phyloP scores from a whole-genome alignment of 2,329 filamentous ascomycete genomes.

The Xylariaceae sp. region DNA sequence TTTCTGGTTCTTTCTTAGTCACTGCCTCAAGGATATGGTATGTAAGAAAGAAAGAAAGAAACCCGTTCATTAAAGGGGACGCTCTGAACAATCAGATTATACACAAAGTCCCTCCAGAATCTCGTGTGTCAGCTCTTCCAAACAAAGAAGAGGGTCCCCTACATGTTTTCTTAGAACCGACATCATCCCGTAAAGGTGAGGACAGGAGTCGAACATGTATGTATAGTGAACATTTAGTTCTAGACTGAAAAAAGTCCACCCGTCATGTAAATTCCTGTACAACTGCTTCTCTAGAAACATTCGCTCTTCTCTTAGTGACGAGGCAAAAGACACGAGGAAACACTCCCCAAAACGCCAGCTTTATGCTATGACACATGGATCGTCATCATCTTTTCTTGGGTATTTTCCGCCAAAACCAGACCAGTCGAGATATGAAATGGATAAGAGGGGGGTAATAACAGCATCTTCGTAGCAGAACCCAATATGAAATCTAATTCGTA shows the following conservation, averaged over 20 bases:
- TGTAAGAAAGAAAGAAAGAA: background rate
- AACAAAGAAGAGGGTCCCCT: slow-evolving; percentile 1
- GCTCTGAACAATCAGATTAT: slow-evolving; percentile 8
- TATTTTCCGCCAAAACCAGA: slow-evolving; percentile 12
- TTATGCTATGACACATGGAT: background rate
- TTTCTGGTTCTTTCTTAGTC: background rate
- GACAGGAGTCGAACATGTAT: no score
- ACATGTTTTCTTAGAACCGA: background rate
- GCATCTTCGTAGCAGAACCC: no score
- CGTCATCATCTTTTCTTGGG: slow-evolving; percentile 9
- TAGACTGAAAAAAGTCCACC: background rate
- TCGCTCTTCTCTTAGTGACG: background rate
- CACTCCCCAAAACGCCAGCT: slow-evolving; percentile 7
- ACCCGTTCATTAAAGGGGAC: no score
- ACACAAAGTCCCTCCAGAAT: background rate
- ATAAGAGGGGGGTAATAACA: background rate
- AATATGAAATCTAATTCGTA: no score
- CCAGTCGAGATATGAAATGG: background rate
- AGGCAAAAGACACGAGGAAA: background rate
- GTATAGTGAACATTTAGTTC: background rate
- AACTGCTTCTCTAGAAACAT: background rate
- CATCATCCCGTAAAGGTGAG: no score
- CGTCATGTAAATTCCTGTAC: background rate
- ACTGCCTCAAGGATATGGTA: background rate
- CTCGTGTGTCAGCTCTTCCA: background rate